Percentiles rank a stretch among this genome's conserved stretches.
Conservation (phyloP, 805 yeast species). For the Starmerella ratchasimensis region DNA sequence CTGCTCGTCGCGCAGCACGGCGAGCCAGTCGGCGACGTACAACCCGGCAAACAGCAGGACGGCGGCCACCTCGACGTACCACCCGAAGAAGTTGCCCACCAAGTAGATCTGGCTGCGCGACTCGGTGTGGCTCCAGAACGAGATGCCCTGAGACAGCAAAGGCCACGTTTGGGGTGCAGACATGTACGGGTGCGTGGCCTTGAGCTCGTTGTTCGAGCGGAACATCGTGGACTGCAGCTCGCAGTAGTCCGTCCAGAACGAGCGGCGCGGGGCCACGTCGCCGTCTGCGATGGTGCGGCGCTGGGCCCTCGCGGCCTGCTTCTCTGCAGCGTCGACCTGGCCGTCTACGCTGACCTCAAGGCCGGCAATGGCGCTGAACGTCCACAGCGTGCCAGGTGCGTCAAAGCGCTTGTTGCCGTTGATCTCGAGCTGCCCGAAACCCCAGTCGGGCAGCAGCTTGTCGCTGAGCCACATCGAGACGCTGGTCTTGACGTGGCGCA, state of each 20-base stretch:
- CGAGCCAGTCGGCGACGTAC: constrained; percentile 58
- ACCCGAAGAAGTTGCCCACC: constrained; percentile 74
- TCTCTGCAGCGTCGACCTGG: constrained; percentile 35
- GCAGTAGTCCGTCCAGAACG: constrained; percentile 77
- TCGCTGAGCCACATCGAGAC: constrained; percentile 86
- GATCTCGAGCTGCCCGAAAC: constrained; percentile 82
- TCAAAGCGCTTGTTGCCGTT: constrained; percentile 79
- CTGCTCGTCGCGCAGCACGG: constrained; percentile 54
- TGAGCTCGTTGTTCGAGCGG: constrained; percentile 74
- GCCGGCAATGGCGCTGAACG: neutral
- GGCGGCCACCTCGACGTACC: constrained; percentile 19
- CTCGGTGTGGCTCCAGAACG: constrained; percentile 76
- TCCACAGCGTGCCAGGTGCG: constrained; percentile 62
- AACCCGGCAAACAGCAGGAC: constrained; percentile 46
- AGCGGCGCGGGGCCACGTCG: constrained; percentile 21
- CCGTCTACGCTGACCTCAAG: constrained; percentile 52
- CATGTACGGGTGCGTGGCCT: constrained; percentile 89
- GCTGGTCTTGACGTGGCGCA: constrained; percentile 51
- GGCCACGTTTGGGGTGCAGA: constrained; percentile 92
- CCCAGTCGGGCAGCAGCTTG: constrained; percentile 77
- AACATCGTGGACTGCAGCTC: constrained; percentile 85
- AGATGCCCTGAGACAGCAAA: constrained; percentile 72
- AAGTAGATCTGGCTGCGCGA: constrained; percentile 65
- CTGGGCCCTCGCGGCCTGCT: constrained; percentile 44
- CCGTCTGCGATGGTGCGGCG: constrained; percentile 22